Conservation (phyloP, 805 yeast species). For the Candida nemodendra region DNA sequence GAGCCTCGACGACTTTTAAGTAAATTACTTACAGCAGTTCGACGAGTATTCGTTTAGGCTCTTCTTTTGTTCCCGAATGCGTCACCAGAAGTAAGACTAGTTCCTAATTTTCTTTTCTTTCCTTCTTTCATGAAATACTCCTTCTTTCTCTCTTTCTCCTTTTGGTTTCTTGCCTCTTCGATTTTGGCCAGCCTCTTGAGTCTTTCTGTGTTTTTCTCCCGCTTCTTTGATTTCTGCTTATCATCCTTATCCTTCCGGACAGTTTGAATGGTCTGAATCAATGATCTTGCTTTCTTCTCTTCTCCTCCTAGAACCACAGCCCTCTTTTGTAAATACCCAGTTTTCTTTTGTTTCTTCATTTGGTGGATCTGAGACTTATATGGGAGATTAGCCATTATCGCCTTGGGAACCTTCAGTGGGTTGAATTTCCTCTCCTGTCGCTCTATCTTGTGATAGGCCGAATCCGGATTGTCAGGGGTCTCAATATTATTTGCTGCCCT, state of each 20-base stretch:
- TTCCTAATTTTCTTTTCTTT: slow-evolving; percentile 52
- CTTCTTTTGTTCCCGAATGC: slow-evolving; percentile 31
- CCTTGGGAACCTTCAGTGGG: slow-evolving; percentile 80
- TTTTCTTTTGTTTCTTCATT: slow-evolving; percentile 84
- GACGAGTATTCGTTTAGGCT: too few species aligned
- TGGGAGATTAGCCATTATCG: slow-evolving; percentile 76
- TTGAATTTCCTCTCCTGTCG: slow-evolving; percentile 83
- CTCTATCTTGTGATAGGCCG: slow-evolving; percentile 68
- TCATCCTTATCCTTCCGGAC: slow-evolving; percentile 82
- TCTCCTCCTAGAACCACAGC: slow-evolving; percentile 93
- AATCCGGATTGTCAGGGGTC: slow-evolving; percentile 56
- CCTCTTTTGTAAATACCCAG: slow-evolving; percentile 79
- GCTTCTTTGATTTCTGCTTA: slow-evolving; percentile 70
- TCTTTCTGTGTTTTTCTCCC: slow-evolving; percentile 70
- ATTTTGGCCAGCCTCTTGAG: slow-evolving; percentile 72
- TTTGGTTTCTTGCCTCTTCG: slow-evolving; percentile 67
- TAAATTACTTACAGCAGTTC: slow-evolving; percentile 1
- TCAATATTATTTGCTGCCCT: slow-evolving; percentile 70
- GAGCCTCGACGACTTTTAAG: slow-evolving; percentile 3
- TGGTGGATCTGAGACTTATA: slow-evolving; percentile 87
- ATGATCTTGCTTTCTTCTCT: slow-evolving; percentile 87
- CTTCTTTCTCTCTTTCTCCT: slow-evolving; percentile 81
- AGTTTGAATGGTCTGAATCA: slow-evolving; percentile 84
- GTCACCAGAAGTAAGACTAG: slow-evolving; percentile 23
- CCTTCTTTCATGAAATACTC: slow-evolving; percentile 77